Conservation (phyloP, 768 basidiomycete species). For the Stropharia rugosoannulata region DNA sequence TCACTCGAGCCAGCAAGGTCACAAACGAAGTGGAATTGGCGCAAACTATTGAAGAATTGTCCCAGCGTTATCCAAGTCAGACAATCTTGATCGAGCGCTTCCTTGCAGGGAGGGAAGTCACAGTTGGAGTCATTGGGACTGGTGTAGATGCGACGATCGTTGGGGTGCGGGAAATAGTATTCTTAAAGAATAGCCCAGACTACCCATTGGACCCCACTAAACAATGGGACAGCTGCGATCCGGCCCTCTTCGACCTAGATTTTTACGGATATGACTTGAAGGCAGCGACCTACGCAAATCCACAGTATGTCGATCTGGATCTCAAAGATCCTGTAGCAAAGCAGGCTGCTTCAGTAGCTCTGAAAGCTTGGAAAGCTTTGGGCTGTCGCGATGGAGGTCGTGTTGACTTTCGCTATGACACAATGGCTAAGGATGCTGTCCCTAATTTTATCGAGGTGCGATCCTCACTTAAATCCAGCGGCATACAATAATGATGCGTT, state of each 20-base stretch:
- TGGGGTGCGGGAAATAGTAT: conserved; percentile 19
- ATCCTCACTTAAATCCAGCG: too few relatives aligned
- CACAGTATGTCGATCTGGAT: conserved; percentile 9
- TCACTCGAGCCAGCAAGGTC: conserved; percentile 18
- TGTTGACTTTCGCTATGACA: conserved; percentile 18
- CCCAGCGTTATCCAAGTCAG: conserved; percentile 18
- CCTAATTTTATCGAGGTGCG: too few relatives aligned
- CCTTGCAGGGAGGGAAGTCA: conserved; percentile 23
- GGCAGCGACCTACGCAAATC: conserved; percentile 8
- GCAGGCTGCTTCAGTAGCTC: conserved; percentile 12
- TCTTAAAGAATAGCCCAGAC: conserved; percentile 11
- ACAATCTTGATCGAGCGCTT: conserved; percentile 22
- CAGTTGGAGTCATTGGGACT: conserved; percentile 23
- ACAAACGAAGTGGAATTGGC: conserved; percentile 10
- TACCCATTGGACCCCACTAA: conserved; percentile 9
- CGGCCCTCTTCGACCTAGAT: conserved; percentile 12
- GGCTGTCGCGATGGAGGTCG: conserved; percentile 23
- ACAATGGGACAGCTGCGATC: conserved; percentile 8
- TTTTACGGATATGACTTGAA: conserved; percentile 18
- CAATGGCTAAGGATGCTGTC: too few relatives aligned
- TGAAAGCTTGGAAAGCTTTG: conserved; percentile 17
- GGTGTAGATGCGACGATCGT: conserved; percentile 17
- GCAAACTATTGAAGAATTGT: conserved; percentile 11
- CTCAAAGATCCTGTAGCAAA: conserved; percentile 11
- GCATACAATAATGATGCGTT: too few relatives aligned